Conservation (phyloP, 192 early-diverging fungal genomes). For the Haplosporangium gracile region DNA sequence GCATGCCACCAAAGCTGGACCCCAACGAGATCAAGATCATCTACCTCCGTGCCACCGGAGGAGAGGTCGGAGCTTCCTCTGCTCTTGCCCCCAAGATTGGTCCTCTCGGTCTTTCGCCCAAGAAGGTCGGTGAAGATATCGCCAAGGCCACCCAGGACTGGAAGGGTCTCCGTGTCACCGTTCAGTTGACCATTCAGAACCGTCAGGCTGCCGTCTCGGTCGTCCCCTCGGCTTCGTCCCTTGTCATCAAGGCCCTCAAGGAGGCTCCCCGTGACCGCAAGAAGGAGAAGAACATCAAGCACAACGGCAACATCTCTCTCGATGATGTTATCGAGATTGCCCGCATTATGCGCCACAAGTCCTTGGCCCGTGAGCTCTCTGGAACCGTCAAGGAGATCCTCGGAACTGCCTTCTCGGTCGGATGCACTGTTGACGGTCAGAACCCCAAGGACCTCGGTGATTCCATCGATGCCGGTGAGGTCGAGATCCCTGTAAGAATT, state of each 20-base stretch:
- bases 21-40: constrained; percentile 83
- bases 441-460: constrained; percentile 85
- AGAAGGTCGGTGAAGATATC: constrained; percentile 99
- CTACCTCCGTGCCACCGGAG: constrained; percentile 97
- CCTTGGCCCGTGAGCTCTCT: constrained; percentile 90
- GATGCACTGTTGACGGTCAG: constrained; percentile 99
- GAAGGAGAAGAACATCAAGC: constrained; percentile 99
- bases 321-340: constrained; percentile 97
- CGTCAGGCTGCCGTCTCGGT: constrained; percentile 98
- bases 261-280: constrained; percentile 97
- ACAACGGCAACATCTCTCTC: constrained; percentile 95
- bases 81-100: constrained; percentile 99
- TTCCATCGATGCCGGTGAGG: constrained; percentile 87
- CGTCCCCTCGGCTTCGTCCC: constrained; percentile 95
- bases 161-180: constrained; percentile 99
- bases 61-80: constrained; percentile 96
- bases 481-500: constrained; percentile 62
- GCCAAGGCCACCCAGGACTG: constrained; percentile 99
- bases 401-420: constrained; percentile 94
- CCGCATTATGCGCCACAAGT: constrained; percentile 96
- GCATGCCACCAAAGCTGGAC: constrained; percentile 94
- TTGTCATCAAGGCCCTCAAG: constrained; percentile 97
- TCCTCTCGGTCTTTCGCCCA: constrained; percentile 99
- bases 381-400: constrained; percentile 98
- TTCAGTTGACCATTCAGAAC: constrained; percentile 99